A percentile compares a stretch with the other conserved stretches of the same genome.
Evolutionary conservation across 345 rosid species (phyloP).

Genomic region (Rhizophora mangle): DNA sequence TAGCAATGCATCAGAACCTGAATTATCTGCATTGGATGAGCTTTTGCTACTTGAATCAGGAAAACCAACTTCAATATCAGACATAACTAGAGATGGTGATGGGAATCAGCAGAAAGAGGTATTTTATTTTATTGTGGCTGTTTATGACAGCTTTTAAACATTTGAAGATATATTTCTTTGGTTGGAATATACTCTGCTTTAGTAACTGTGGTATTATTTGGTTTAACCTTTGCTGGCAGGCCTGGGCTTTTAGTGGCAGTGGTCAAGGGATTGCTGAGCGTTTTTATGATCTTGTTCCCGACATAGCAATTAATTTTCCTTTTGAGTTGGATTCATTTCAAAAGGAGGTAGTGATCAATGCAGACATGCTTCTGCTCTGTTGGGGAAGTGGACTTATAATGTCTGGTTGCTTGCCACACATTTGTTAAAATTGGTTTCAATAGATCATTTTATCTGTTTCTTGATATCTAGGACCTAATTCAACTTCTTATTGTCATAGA

Average conservation of each 20-base stretch:
- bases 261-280: constrained; percentile 66
- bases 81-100: constrained; percentile 27
- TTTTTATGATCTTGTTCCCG: constrained; percentile 83
- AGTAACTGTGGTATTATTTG: constrained; percentile 15
- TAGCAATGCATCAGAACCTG: constrained; percentile 33
- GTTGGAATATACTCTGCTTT: not conserved
- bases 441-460: too few relatives aligned
- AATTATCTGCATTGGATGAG: constrained; percentile 65
- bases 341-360: constrained; percentile 60
- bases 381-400: not conserved
- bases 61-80: constrained; percentile 34
- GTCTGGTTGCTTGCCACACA: not conserved
- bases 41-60: constrained; percentile 61
- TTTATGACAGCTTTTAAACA: not conserved
- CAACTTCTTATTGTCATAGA: not conserved
- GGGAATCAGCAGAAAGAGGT: constrained; percentile 58
- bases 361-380: constrained; percentile 5
- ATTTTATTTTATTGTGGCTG: constrained; percentile 14
- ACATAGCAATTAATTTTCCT: constrained; percentile 86
- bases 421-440: constrained; percentile 3
- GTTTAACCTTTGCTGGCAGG: constrained; percentile 41
- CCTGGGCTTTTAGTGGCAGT: constrained; percentile 68
- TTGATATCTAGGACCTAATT: constrained; percentile 1
- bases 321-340: constrained; percentile 89
- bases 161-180: not conserved